Base-by-base conservation (phyloP, 75 land plant genomes). In the Ceratopteris richardii region DNA sequence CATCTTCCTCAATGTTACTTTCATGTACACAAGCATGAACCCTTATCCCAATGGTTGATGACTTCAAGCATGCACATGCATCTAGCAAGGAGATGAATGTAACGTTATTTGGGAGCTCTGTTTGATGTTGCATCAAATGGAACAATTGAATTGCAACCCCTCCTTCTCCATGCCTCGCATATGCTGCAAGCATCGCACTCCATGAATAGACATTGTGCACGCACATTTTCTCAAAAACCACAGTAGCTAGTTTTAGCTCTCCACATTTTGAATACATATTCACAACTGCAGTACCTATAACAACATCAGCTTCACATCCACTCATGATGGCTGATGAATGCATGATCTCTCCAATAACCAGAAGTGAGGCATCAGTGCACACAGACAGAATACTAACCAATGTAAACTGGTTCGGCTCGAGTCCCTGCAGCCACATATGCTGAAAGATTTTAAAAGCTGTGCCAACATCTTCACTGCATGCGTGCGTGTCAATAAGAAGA, bases 191-290 rank as follows among this genome's bases (percentile, higher is more conserved):
- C 66, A 54, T 39, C 2, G 58, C 66, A 39, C 41, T 64, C 66
- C 66, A 64, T 18, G 66, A 40, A 29, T 33, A 40, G 17, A 55
- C 66, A 64, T 64, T 55, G 24, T 27, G 66, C n/a, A 37, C 29
- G 42, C 22, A 21, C 44, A 64, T 37, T 54, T 41, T 41, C 26
- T 64, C 19, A 56, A 55, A 64, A 1, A 54, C 44, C 17, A 53
- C 29, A 16, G n/a, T 55, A 14, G 66, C 66, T 42, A 19, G 20
- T 16, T 64, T 57, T 12, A 64, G 29, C 0, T 48, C 36, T 17
- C 59, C 66, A 55, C 66, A 64, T 29, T 42, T 54, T 3, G 44
- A 36, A 37, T 64, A 64, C 66, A 64, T 64, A 47, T 36, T 55
- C 26, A 64, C 56, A 20, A 64, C 29, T 1, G 58, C 31, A 29